These are phyloP conservation scores for Pseudodiploospora longispora DNA, from an alignment of 2,329 filamentous ascomycete species.

Conservation along the genomic window DNA sequence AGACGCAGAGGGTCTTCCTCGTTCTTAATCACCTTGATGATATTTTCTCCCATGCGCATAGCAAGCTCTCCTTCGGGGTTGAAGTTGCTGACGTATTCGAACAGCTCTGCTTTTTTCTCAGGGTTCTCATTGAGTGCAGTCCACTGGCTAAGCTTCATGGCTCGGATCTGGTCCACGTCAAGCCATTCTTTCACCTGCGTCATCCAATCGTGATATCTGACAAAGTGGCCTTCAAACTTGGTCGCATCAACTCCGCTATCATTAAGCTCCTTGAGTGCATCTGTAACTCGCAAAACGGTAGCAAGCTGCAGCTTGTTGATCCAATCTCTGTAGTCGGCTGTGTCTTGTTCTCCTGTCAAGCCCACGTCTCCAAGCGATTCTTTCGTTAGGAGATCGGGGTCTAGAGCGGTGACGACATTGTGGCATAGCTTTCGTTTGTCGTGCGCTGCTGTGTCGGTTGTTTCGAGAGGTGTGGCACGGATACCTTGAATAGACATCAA, in stretches of 20 bases:
- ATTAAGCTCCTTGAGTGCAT: neutral
- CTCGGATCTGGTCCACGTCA: neutral
- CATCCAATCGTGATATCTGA: constrained; percentile 7
- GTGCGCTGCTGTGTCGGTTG: constrained; percentile 1
- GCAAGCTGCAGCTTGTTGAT: neutral
- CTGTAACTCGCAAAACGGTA: neutral
- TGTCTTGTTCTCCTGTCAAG: neutral
- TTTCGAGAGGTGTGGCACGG: constrained; percentile 1
- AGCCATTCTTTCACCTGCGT: neutral
- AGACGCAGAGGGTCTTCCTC: constrained; percentile 4
- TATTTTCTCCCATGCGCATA: constrained; percentile 4
- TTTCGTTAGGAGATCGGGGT: neutral
- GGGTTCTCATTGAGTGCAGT: neutral
- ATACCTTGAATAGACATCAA: constrained; percentile 1
- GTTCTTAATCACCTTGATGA: constrained; percentile 1
- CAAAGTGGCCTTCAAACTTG: constrained; percentile 2
- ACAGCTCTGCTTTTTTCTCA: neutral
- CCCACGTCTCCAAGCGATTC: neutral
- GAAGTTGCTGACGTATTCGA: neutral
- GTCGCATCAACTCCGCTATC: neutral
- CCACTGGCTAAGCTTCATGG: neutral
- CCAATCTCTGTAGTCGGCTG: neutral
- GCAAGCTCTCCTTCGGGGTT: constrained; percentile 2
- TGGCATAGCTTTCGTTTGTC: constrained; percentile 1
- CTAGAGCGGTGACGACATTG: neutral